Base-by-base conservation (phyloP, 2,329 filamentous ascomycete species). In the Fusarium fujikuroi region DNA sequence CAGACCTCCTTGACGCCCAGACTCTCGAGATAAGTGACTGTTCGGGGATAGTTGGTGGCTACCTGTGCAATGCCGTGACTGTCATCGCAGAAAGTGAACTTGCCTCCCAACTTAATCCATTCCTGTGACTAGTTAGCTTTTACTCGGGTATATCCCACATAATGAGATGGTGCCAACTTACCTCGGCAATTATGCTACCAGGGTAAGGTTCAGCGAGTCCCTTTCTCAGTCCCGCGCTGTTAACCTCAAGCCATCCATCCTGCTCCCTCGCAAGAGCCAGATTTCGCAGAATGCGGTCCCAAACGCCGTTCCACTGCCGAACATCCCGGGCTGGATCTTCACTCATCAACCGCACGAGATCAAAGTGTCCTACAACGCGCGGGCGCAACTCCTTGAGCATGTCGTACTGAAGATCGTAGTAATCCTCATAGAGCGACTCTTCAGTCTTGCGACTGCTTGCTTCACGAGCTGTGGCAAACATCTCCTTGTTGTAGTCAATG, bases 181-280 rank as follows among this genome's bases (percentile, higher is more conserved):
- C 92, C 87, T 93, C 87, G 76, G 94, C 94, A 78, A 99, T 92
- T 76, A 90, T 87, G 60, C 89, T 87, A 70, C 91, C 91, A 1
- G 96, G 96, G 85, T 99, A 99, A 50, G 95, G 94, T 85, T 98
- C 95, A 25, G 85, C 88, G 82, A 98, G 89, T 9, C 95, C 96
- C 85, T 99, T 99, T 73, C 96, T 88, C 82, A 98, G 81, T 25
- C 91, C 95, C 43, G 93, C 92, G 56, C 92, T 95, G 82, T 99
- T 99, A 78, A 97, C 88, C 87, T 99, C 96, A 68, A 99, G 80
- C 82, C 96, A 88, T 1, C 93, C 95, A 19, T 92, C 93, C 80
- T 97, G 95, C 43, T 85, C 85, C 25, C 86, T 89, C 40, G 95
- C 87, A 68, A 90, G 88, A 67, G 87, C 83, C 76, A 99, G 83